phyloP scores from a whole-genome alignment of 1,139 yeast genomes.

The Zygoascus hellenicus region DNA sequence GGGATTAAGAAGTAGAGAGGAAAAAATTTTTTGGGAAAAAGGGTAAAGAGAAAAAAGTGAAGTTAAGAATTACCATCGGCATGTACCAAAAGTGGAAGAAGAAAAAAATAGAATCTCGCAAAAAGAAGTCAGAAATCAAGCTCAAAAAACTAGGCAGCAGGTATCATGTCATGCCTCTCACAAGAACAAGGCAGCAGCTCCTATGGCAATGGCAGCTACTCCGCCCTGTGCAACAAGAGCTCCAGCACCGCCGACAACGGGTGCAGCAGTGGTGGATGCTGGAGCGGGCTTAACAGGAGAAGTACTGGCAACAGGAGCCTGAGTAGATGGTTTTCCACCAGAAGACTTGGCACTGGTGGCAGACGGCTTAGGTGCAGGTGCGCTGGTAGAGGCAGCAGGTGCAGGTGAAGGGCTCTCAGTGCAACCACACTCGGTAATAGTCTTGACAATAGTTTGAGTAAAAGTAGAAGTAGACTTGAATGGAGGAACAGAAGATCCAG shows the following conservation, averaged over 20 bases:
- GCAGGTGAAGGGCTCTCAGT: slow-evolving; percentile 10
- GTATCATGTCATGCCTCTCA: background rate
- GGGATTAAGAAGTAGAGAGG: too few relatives aligned
- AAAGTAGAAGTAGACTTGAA: slow-evolving; percentile 7
- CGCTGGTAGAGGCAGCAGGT: slow-evolving; percentile 7
- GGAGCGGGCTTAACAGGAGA: background rate
- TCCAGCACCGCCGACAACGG: slow-evolving; percentile 2
- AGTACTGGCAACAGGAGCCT: slow-evolving; percentile 8
- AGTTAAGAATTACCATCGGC: too few relatives aligned
- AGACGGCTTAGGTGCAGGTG: slow-evolving; percentile 12
- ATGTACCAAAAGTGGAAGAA: background rate
- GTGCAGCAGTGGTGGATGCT: slow-evolving; percentile 10
- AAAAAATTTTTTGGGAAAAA: too few relatives aligned
- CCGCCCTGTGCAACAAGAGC: slow-evolving; percentile 8
- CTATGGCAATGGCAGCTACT: slow-evolving; percentile 10
- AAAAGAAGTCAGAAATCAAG: background rate
- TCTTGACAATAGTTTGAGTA: slow-evolving; percentile 8
- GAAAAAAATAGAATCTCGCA: background rate
- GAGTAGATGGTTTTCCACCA: slow-evolving; percentile 9
- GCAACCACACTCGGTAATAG: slow-evolving; percentile 7
- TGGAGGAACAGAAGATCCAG: slow-evolving; percentile 2
- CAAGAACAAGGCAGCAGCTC: slow-evolving; percentile 10
- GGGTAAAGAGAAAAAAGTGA: too few relatives aligned
- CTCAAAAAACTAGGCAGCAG: background rate
- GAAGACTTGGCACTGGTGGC: slow-evolving; percentile 9